A percentile compares a stretch with the other conserved stretches of the same genome.
Conservation (phyloP, 306 rosid genomes). For the Trifolium pratense region DNA sequence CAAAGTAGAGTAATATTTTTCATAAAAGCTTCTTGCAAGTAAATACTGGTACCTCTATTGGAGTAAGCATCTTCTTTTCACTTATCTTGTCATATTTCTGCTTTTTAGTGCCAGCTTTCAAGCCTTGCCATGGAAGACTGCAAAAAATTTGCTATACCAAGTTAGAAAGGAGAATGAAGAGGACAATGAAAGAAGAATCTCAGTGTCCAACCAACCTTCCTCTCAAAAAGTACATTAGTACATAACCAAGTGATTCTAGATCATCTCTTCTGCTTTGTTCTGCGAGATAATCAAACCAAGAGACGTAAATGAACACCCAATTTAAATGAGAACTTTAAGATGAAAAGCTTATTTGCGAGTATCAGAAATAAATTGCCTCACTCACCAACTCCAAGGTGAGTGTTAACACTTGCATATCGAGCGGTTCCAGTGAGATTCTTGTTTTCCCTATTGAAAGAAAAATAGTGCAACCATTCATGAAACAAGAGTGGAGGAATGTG, state of each 20-base stretch:
- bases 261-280: constrained; percentile 99
- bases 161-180: constrained; percentile 34
- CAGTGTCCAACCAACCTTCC: constrained; percentile 64
- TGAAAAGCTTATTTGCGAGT: constrained; percentile 19
- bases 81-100: constrained; percentile 98
- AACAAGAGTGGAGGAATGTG: constrained; percentile 20
- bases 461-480: constrained; percentile 19
- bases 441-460: constrained; percentile 71
- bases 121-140: constrained; percentile 99
- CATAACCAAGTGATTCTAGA: constrained; percentile 96
- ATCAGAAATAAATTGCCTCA: constrained; percentile 35
- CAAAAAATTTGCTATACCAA: constrained; percentile 25
- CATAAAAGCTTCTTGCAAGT: constrained; percentile 26
- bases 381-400: constrained; percentile 99
- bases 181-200: constrained; percentile 7
- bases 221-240: constrained; percentile 96
- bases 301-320: not conserved
- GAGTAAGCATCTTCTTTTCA: constrained; percentile 96
- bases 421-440: constrained; percentile 99
- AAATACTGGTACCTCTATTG: constrained; percentile 74
- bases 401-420: constrained; percentile 99
- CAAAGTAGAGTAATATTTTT: not conserved
- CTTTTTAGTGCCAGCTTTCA: constrained; percentile 93
- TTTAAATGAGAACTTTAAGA: constrained; percentile 3
- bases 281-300: constrained; percentile 47